Base-by-base conservation (phyloP, 768 basidiomycete species). In the Mycena metata region DNA sequence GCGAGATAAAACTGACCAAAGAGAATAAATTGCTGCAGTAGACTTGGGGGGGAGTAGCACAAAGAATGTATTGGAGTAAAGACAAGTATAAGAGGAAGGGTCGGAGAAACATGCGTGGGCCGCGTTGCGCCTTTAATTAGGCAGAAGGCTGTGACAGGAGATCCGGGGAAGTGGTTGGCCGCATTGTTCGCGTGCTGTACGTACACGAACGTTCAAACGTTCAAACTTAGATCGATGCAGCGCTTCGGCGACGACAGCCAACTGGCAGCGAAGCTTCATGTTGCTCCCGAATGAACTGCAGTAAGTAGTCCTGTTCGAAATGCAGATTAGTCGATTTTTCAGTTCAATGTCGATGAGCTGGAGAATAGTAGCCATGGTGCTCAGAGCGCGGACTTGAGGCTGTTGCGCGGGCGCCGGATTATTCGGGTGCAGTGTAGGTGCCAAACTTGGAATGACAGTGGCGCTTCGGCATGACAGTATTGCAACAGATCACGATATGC, bases 21-120 rank as follows among this genome's bases (percentile, higher is more conserved):
- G 45, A 46, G 57, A n/a, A 59, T 45, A 30, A 9, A 42, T 56
- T 58, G 56, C 56, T 58, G 55, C 42, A 33, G 26, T 58, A 43
- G 24, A 58, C 56, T 60, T 36, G 3, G 45, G 59, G 47, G 24
- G 59, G 47, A 1, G 59, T 47, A 60, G 59, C 45, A 45, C 56
- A 30, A 60, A 60, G 59, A 49, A 60, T 47, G 45, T 60, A 60
- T 36, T 60, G n/a, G 35, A 9, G 45, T 8, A 60, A 60, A 60
- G 35, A 59, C 58, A 35, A 59, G 43, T 45, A 59, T 59, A 45
- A 59, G 59, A 30, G 30, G 30, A 30, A 30, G 30, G 30, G 30
- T 30, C 30, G 3, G 30, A 30, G 30, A 30, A 30, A 43, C 56
- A 58, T 30, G 56, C 24, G 33, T 30, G 17, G 43, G n/a, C 15